These are phyloP conservation scores for Tremella mesenterica DNA, from an alignment of 768 basidiomycete genomes.

Conservation along the genomic window DNA sequence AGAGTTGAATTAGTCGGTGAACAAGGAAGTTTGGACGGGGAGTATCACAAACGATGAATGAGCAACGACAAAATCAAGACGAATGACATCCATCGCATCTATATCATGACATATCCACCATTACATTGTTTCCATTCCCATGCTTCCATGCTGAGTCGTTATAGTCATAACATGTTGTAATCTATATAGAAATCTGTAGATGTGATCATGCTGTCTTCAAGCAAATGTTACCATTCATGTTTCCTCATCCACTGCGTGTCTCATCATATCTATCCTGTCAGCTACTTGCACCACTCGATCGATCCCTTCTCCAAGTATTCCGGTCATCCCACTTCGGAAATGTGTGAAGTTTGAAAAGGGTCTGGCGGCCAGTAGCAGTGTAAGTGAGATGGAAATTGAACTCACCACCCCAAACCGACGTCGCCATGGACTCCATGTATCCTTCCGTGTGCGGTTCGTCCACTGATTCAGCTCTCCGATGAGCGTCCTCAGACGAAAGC, in stretches of 20 bases:
- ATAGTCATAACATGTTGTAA: too few species aligned
- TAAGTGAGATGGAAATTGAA: not conserved
- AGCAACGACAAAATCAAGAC: too few species aligned
- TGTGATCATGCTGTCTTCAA: too few species aligned
- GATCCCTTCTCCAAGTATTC: not conserved
- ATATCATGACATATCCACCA: too few species aligned
- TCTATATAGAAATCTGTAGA: too few species aligned
- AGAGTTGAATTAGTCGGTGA: too few species aligned
- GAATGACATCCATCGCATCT: too few species aligned
- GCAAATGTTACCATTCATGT: not conserved
- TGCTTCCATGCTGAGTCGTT: too few species aligned
- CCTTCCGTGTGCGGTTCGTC: conserved; percentile 3
- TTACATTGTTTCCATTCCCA: too few species aligned
- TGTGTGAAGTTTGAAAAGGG: not conserved
- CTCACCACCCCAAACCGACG: conserved; percentile 34
- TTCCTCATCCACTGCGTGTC: conserved; percentile 29
- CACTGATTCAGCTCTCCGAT: conserved; percentile 1
- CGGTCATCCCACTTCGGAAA: not conserved
- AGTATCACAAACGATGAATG: too few species aligned
- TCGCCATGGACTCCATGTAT: conserved; percentile 14
- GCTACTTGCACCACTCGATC: not conserved
- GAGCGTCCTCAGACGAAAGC: conserved; percentile 30
- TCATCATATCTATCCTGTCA: conserved; percentile 29
- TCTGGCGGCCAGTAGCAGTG: not conserved
- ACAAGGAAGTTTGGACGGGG: too few species aligned